These are phyloP conservation scores for Boeremia lycopersici DNA, from an alignment of 2,329 filamentous ascomycete species.

Conservation along the genomic window DNA sequence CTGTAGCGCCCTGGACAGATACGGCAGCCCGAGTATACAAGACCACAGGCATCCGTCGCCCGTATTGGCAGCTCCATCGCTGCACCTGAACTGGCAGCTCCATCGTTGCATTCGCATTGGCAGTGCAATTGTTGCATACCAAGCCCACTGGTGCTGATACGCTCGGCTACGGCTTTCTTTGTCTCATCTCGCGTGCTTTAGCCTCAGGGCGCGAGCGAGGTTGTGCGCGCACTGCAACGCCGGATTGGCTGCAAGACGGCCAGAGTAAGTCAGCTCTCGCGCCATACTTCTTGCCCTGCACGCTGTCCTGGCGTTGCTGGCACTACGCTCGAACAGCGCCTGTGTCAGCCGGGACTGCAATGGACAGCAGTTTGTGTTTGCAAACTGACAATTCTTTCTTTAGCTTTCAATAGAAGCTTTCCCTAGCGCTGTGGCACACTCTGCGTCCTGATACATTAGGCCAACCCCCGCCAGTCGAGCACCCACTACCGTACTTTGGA, in stretches of 20 bases:
- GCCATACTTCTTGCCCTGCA: conserved; percentile 21
- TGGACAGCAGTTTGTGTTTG: conserved; percentile 25
- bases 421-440: conserved; percentile 26
- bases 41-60: neutral
- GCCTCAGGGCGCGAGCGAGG: conserved; percentile 5
- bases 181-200: conserved; percentile 4
- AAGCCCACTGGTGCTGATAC: conserved; percentile 4
- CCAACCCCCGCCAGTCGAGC: conserved; percentile 10
- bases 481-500: neutral
- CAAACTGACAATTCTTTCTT: conserved; percentile 31
- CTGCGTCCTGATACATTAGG: conserved; percentile 22
- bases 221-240: conserved; percentile 16
- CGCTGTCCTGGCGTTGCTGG: conserved; percentile 19
- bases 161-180: neutral
- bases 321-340: conserved; percentile 29
- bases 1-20: conserved; percentile 24
- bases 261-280: conserved; percentile 30
- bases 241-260: conserved; percentile 20
- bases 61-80: no score
- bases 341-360: conserved; percentile 24
- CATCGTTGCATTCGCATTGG: conserved; percentile 5
- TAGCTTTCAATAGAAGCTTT: conserved; percentile 28
- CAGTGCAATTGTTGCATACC: neutral
- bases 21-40: conserved; percentile 27
- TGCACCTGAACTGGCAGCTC: conserved; percentile 6